Evolutionary conservation across 352 stramenopile species (phyloP).

Genomic region (Phytophthora ramorum): DNA sequence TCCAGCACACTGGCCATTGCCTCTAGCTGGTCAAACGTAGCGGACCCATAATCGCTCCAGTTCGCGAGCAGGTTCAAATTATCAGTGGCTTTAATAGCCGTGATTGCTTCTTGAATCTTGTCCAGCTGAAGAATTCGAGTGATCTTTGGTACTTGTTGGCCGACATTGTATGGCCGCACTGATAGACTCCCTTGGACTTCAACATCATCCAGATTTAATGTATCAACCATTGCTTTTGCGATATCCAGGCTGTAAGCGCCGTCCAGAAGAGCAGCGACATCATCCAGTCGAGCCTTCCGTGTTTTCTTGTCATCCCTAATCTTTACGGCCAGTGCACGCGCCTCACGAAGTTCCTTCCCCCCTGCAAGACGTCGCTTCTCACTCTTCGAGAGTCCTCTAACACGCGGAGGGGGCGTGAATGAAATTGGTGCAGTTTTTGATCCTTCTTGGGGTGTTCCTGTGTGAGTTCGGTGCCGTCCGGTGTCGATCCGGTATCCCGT

Average conservation of each 20-base stretch:
- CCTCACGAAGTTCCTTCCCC: background rate
- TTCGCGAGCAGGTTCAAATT: background rate
- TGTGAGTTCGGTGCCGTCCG: background rate
- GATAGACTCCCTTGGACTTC: background rate
- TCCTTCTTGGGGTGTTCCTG: background rate
- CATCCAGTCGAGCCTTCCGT: background rate
- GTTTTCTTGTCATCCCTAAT: background rate
- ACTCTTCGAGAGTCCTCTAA: background rate
- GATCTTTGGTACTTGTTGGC: background rate
- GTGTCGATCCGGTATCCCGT: background rate
- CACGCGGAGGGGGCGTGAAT: background rate
- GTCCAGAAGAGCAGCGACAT: slow-evolving; percentile 4
- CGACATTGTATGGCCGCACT: background rate
- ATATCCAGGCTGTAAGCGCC: slow-evolving; percentile 4
- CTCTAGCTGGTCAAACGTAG: slow-evolving; percentile 6
- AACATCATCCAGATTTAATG: background rate
- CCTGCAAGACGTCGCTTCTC: background rate
- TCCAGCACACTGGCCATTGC: slow-evolving; percentile 1
- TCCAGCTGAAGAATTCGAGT: slow-evolving; percentile 3
- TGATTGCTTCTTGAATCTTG: background rate
- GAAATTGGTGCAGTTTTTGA: background rate
- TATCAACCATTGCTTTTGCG: background rate
- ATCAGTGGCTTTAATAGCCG: background rate
- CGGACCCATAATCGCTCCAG: background rate
- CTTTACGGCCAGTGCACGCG: background rate